Evolutionary conservation across 257 asterid genomes (phyloP).

Genomic region (Jasminum sambac): DNA sequence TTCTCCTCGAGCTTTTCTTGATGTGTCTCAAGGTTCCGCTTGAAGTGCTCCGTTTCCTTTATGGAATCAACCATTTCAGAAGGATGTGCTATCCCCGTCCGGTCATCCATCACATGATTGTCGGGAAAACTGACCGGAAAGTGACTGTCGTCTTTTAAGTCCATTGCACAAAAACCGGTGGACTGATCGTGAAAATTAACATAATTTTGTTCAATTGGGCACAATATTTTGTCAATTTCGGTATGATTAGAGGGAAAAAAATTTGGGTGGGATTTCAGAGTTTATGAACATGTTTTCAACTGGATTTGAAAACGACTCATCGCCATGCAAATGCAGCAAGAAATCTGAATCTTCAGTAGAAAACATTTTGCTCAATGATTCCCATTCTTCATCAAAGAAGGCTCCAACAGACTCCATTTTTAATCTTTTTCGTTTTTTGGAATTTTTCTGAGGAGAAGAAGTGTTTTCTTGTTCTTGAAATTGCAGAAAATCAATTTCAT

Average conservation of each 20-base stretch:
- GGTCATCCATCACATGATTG: conserved; percentile 33
- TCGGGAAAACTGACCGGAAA: conserved; percentile 26
- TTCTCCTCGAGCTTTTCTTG: conserved; percentile 13
- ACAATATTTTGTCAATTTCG: conserved; percentile 26
- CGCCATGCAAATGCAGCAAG: conserved; percentile 36
- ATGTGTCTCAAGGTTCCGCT: conserved; percentile 39
- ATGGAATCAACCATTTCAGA: conserved; percentile 16
- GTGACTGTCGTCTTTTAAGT: conserved; percentile 15
- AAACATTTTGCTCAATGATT: conserved; percentile 58
- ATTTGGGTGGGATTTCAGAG: conserved; percentile 19
- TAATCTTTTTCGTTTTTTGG: background rate
- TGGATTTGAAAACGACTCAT: conserved; percentile 15
- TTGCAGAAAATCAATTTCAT: conserved; percentile 25
- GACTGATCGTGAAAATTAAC: conserved; percentile 17
- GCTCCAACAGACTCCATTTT: conserved; percentile 60
- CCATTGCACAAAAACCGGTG: conserved; percentile 1
- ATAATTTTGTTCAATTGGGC: conserved; percentile 18
- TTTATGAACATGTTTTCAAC: background rate
- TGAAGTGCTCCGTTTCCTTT: conserved; percentile 34
- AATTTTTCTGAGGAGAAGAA: background rate
- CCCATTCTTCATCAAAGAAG: conserved; percentile 76
- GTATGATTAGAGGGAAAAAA: conserved; percentile 21
- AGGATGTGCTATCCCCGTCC: background rate
- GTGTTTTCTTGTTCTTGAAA: conserved; percentile 27
- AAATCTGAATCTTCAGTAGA: conserved; percentile 49